phyloP scores from a whole-genome alignment of 805 yeast species.

The Priceomyces haplophilus region DNA sequence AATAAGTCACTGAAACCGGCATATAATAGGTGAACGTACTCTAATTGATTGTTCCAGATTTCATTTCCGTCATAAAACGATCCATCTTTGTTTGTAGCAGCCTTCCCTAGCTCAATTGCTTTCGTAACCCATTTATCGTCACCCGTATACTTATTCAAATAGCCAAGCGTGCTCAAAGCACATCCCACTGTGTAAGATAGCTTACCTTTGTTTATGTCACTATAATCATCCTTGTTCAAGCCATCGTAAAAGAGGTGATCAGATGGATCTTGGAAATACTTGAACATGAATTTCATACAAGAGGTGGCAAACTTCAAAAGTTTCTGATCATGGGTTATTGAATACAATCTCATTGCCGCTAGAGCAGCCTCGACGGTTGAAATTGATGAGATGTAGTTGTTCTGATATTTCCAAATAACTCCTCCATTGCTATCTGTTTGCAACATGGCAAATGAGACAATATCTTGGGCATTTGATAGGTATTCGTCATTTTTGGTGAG shows the following conservation, averaged over 20 bases:
- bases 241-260: conserved; percentile 22
- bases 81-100: conserved; percentile 13
- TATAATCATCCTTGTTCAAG: conserved; percentile 8
- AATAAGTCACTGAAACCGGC: conserved; percentile 26
- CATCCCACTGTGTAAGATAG: conserved; percentile 29
- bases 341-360: conserved; percentile 22
- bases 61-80: conserved; percentile 17
- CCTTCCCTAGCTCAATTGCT: conserved; percentile 19
- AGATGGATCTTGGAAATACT: conserved; percentile 16
- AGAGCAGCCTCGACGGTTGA: conserved; percentile 28
- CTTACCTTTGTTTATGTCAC: conserved; percentile 23
- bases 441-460: conserved; percentile 15
- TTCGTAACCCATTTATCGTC: conserved; percentile 18
- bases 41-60: conserved; percentile 23
- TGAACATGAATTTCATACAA: conserved; percentile 16
- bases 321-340: conserved; percentile 11
- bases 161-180: conserved; percentile 23
- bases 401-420: conserved; percentile 21
- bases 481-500: conserved; percentile 15
- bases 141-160: conserved; percentile 13
- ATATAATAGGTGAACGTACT: conserved; percentile 23
- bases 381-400: conserved; percentile 26
- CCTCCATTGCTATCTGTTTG: conserved; percentile 26
- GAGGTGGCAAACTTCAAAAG: conserved; percentile 15
- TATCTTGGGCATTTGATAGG: conserved; percentile 17